Conservation (phyloP, 371 early-diverging fungal genomes). For the Apophysomyces sp. region DNA sequence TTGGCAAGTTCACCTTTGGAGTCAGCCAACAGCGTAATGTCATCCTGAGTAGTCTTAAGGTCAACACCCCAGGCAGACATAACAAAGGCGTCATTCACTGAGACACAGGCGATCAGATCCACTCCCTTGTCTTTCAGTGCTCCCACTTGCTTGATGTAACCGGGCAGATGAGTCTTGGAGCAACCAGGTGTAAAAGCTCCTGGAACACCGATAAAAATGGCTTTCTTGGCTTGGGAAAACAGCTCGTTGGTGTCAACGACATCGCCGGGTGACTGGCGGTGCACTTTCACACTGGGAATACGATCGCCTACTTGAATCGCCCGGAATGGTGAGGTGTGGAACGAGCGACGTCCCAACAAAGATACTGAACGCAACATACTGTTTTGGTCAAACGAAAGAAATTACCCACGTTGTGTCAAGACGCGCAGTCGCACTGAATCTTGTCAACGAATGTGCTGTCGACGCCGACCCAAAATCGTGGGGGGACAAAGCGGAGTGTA, state of each 20-base stretch:
- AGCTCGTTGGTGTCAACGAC: conserved; percentile 39
- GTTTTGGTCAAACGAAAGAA: not conserved
- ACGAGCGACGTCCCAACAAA: conserved; percentile 3
- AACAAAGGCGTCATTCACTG: conserved; percentile 76
- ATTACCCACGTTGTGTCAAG: too few relatives aligned
- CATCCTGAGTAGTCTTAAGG: conserved; percentile 24
- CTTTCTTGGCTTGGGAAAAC: conserved; percentile 44
- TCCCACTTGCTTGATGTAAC: conserved; percentile 60
- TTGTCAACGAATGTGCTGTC: too few relatives aligned
- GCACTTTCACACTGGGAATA: conserved; percentile 40
- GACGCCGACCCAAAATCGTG: too few relatives aligned
- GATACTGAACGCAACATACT: not conserved
- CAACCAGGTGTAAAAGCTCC: conserved; percentile 71
- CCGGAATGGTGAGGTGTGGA: conserved; percentile 15
- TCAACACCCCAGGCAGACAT: conserved; percentile 71
- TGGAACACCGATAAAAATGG: conserved; percentile 58
- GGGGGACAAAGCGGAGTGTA: too few relatives aligned
- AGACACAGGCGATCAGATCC: conserved; percentile 62
- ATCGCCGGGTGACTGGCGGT: conserved; percentile 42
- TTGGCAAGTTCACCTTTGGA: conserved; percentile 62
- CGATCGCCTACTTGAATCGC: conserved; percentile 28
- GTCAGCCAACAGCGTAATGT: conserved; percentile 65
- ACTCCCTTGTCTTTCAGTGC: conserved; percentile 65
- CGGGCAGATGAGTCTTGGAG: conserved; percentile 69
- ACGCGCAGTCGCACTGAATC: too few relatives aligned